Conservation (phyloP, 257 asterid species). For the Marsdenia floribunda region DNA sequence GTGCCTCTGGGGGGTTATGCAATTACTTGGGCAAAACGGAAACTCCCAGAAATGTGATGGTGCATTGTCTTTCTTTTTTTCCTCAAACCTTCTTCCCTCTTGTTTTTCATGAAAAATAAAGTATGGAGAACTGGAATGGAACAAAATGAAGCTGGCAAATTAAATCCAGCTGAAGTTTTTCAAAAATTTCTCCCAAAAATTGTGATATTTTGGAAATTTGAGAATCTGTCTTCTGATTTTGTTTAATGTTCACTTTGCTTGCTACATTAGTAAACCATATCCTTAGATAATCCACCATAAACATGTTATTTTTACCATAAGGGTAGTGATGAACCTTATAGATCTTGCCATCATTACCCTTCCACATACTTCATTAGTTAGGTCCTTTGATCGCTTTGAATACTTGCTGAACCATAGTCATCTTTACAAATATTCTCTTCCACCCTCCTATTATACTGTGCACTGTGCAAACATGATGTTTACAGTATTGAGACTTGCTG, state of each 20-base stretch:
- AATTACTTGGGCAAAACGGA: background rate
- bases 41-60: background rate
- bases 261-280: background rate
- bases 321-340: background rate
- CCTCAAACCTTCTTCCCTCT: background rate
- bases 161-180: background rate
- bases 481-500: background rate
- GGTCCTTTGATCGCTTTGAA: background rate
- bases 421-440: background rate
- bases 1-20: background rate
- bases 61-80: background rate
- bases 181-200: background rate
- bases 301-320: background rate
- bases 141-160: background rate
- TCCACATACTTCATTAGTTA: background rate
- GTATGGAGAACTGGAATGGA: background rate
- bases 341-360: background rate
- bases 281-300: background rate
- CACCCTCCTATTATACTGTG: background rate
- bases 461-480: background rate
- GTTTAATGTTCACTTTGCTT: background rate
- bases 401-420: background rate
- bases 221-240: background rate
- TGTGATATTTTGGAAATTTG: background rate
- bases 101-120: background rate